A percentile compares a stretch with the other conserved stretches of the same genome.
Conservation (phyloP, 2,329 filamentous ascomycete species). For the Scedosporium aurantiacum region DNA sequence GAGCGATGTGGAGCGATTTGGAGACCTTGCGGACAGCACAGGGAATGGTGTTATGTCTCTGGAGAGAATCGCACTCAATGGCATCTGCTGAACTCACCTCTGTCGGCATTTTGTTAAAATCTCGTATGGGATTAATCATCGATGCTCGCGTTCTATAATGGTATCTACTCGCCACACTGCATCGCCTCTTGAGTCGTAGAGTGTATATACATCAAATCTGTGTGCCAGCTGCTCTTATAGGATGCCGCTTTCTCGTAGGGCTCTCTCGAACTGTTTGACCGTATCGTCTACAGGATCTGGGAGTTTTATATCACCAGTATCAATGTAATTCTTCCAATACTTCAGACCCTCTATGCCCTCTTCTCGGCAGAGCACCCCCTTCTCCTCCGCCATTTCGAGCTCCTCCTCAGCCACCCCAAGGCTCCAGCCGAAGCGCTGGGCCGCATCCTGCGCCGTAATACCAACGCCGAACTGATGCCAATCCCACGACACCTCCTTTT, state of each 20-base stretch:
- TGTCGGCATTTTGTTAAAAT: too few relatives aligned
- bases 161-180: too few relatives aligned
- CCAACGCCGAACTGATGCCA: slow-evolving; percentile 70
- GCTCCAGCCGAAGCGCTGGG: slow-evolving; percentile 91
- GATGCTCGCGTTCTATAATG: too few relatives aligned
- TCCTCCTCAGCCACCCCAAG: slow-evolving; percentile 93
- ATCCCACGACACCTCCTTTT: slow-evolving; percentile 60
- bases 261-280: slow-evolving; percentile 30
- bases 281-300: slow-evolving; percentile 26
- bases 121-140: too few relatives aligned
- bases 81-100: too few relatives aligned
- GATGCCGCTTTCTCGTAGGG: slow-evolving; percentile 31
- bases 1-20: too few relatives aligned
- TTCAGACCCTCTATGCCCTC: slow-evolving; percentile 82
- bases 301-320: slow-evolving; percentile 28
- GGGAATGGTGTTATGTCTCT: too few relatives aligned
- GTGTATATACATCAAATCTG: not conserved
- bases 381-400: slow-evolving; percentile 93
- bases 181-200: not conserved
- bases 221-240: slow-evolving; percentile 14
- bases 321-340: slow-evolving; percentile 80
- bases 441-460: slow-evolving; percentile 79
- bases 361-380: slow-evolving; percentile 76
- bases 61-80: too few relatives aligned
- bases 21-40: too few relatives aligned